Conservation (phyloP, 768 basidiomycete genomes). For the Mycena chlorophos region DNA sequence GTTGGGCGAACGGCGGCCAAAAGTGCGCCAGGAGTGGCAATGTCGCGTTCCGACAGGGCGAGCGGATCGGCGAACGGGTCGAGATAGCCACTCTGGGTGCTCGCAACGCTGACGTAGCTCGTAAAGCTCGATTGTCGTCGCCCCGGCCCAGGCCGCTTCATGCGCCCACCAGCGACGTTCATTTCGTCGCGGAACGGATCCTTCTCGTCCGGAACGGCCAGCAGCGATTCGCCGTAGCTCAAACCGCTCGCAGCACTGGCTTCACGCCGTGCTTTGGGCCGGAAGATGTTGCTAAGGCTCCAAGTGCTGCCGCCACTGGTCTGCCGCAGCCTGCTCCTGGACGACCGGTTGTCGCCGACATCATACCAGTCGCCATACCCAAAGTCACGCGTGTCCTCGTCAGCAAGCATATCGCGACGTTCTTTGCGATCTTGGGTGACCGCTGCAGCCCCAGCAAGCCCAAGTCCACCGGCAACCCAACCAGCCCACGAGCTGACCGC, state of each 20-base stretch:
- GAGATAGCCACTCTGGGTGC: conserved; percentile 38
- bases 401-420: conserved; percentile 74
- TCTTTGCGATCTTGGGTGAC: conserved; percentile 33
- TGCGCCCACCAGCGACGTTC: conserved; percentile 25
- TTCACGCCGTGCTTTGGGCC: conserved; percentile 25
- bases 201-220: conserved; percentile 17
- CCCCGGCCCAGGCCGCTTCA: conserved; percentile 24
- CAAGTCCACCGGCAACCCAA: conserved; percentile 18
- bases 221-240: conserved; percentile 24
- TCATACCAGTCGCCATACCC: conserved; percentile 23
- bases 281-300: conserved; percentile 52
- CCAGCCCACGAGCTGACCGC: conserved; percentile 11
- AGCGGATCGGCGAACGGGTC: conserved; percentile 52
- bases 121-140: conserved; percentile 38
- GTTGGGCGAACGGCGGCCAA: conserved; percentile 16
- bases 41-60: conserved; percentile 27
- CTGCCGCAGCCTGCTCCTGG: conserved; percentile 34
- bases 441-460: conserved; percentile 29
- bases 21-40: conserved; percentile 27
- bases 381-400: conserved; percentile 68
- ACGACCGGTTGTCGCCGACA: conserved; percentile 34
- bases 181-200: conserved; percentile 17
- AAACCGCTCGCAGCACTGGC: conserved; percentile 20
- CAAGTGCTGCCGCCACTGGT: conserved; percentile 50
- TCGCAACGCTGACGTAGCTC: conserved; percentile 37